Evolutionary conservation across 768 basidiomycete genomes (phyloP).

Genomic region (Tulasnella sp.): DNA sequence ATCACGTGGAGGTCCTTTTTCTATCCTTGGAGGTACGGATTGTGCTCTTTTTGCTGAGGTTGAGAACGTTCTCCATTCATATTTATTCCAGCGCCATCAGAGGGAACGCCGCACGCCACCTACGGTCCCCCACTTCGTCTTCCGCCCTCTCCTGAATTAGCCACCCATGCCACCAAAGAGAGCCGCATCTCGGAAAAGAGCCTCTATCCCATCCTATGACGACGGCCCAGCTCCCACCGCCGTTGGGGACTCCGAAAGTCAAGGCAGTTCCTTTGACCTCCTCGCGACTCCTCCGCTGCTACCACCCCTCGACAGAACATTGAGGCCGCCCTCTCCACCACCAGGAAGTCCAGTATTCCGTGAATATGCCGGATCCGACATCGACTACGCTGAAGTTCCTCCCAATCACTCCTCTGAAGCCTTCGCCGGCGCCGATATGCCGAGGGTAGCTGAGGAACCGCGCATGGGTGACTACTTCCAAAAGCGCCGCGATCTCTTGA

Average conservation of each 20-base stretch:
- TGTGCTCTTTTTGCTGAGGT: background rate
- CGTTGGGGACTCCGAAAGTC: background rate
- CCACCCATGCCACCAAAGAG: background rate
- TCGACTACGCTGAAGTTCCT: background rate
- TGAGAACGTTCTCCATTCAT: background rate
- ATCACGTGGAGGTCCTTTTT: background rate
- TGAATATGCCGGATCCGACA: background rate
- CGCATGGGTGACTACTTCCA: background rate
- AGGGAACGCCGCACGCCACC: background rate
- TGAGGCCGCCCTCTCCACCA: too few species aligned
- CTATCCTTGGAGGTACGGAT: background rate
- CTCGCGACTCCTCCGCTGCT: background rate
- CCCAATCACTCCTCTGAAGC: background rate
- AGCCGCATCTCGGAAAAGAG: background rate
- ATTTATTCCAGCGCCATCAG: background rate
- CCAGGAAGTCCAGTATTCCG: background rate
- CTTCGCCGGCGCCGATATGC: background rate
- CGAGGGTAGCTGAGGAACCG: background rate
- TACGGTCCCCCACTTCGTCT: background rate
- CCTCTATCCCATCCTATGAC: background rate
- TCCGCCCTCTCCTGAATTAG: background rate
- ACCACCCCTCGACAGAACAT: background rate
- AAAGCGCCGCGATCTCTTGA: slow-evolving; percentile 23
- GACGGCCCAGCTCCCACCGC: background rate
- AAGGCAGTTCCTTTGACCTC: background rate